Evolutionary conservation across 306 rosid species (phyloP).

Genomic region (Malus asiatica): DNA sequence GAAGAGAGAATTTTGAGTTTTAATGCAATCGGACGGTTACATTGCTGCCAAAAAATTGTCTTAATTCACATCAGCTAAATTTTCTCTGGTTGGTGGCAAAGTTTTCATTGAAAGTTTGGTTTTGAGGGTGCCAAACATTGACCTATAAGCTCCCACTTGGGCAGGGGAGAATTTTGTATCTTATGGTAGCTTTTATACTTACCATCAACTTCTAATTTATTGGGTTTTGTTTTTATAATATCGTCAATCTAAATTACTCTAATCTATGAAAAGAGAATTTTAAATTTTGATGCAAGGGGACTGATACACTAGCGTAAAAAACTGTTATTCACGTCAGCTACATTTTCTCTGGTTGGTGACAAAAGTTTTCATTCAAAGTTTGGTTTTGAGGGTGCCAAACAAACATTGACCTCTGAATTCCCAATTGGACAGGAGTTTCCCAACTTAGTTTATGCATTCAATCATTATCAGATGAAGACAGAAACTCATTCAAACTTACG

Average conservation of each 20-base stretch:
- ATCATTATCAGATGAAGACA: slow-evolving; percentile 35
- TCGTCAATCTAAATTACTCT: background rate
- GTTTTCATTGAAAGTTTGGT: background rate
- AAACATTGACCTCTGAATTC: slow-evolving; percentile 20
- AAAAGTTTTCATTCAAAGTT: background rate
- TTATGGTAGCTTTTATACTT: background rate
- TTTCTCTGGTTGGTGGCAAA: background rate
- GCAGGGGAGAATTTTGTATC: too few species aligned
- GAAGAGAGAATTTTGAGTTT: background rate
- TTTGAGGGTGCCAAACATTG: too few species aligned
- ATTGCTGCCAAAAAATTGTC: too few species aligned
- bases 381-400: slow-evolving; percentile 23
- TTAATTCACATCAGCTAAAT: too few species aligned
- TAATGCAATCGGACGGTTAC: background rate
- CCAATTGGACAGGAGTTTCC: slow-evolving; percentile 24
- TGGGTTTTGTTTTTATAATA: too few species aligned
- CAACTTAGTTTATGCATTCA: background rate
- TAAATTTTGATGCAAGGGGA: background rate
- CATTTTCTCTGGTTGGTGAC: background rate
- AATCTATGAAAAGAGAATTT: too few species aligned
- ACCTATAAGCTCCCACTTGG: too few species aligned
- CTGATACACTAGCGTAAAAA: too few species aligned
- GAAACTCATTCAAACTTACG: slow-evolving; percentile 8
- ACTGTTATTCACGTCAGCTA: too few species aligned
- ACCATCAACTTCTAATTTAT: background rate